Evolutionary conservation across 495 filamentous ascomycete genomes (phyloP), one percentile per base, ranked within the genome.

Genomic region (Astrothelium subdiscretum): DNA sequence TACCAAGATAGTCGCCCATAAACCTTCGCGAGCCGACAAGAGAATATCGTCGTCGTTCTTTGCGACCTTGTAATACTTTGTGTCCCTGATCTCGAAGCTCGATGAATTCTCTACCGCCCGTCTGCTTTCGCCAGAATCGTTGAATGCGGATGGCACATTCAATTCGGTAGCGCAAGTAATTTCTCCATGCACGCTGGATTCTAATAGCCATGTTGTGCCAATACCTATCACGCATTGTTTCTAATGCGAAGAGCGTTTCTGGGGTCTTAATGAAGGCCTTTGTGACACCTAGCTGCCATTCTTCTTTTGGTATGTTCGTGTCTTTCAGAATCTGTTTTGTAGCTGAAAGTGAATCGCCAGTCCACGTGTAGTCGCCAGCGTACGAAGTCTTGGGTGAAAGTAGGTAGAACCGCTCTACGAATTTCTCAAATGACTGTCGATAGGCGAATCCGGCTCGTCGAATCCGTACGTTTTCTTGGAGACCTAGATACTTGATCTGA

Each of bases 131-230:
- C 94, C 95, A 97, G 76, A 92, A 91, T 44, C 91, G 83, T 69
- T 97, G 95, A 59, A 99, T 97, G 6, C 95, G 83, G 26, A 86
- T 96, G 11, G 94, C 94, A 65, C 90, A 91, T 74, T 97, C 94
- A 13, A 85, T 88, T 29, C 95, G 81, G 72, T 97, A 97, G 13
- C 91, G 83, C 38, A 97, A 79, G 66, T 96, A 97, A 64, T 95
- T 95, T 63, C 95, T 81, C 95, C 95, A 99, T 65, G 94, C 92
- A 63, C 95, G 84, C 72, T 99, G 95, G 65, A 99, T 97, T 32
- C 95, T 83, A 57, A 91, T 96, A 6, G 94, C 92, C 94, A 99
- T 97, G 75, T 97, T 99, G 73, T 96, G 91, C 92, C 92, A 97
- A 74, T 97, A 97, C 26, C 88, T 81, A 72, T 97, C 95, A 65